These are phyloP conservation scores for Sicyos edulis DNA, from an alignment of 306 rosid genomes.

Conservation along the genomic window DNA sequence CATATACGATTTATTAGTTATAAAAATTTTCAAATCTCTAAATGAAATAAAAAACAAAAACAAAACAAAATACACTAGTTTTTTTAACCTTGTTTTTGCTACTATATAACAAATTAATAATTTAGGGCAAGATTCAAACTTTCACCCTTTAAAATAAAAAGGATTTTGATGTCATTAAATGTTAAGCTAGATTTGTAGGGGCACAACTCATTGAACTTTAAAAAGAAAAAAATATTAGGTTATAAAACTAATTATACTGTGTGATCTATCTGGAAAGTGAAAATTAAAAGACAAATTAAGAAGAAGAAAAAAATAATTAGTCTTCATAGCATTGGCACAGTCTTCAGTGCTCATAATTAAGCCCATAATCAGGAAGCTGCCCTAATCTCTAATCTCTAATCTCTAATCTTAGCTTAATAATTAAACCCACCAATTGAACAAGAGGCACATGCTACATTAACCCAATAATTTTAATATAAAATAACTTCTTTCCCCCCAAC, in stretches of 20 bases:
- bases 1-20: no score
- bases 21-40: no score
- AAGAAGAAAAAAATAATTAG: neutral
- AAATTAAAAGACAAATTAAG: neutral
- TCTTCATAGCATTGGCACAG: neutral
- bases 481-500: neutral
- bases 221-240: neutral
- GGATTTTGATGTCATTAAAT: no score
- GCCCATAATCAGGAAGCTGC: slow-evolving; percentile 35
- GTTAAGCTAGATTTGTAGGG: no score
- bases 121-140: no score
- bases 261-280: slow-evolving; percentile 37
- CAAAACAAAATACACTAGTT: no score
- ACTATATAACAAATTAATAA: no score
- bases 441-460: slow-evolving; percentile 12
- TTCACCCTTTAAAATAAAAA: no score
- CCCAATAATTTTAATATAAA: slow-evolving; percentile 1
- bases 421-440: slow-evolving; percentile 15
- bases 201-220: neutral
- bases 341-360: slow-evolving; percentile 25
- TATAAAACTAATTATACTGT: neutral
- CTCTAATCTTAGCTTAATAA: slow-evolving; percentile 16
- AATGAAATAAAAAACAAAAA: no score
- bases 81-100: no score
- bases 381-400: neutral